phyloP scores from a whole-genome alignment of 169 alveolate genomes.

The Cytauxzoon felis region DNA sequence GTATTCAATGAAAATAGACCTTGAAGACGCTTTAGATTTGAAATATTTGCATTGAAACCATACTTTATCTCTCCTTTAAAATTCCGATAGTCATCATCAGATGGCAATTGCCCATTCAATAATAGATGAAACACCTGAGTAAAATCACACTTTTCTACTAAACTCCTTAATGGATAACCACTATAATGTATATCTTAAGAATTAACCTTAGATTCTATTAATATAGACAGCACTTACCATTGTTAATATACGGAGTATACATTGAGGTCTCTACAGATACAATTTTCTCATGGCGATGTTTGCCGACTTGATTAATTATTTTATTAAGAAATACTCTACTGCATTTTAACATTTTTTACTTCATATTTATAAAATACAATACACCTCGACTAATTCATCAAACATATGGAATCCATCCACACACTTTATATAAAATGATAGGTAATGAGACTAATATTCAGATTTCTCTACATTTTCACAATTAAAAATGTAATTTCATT shows the following conservation, averaged over 20 bases:
- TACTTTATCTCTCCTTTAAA: constrained; percentile 1
- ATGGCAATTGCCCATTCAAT: constrained; percentile 32
- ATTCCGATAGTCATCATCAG: background rate
- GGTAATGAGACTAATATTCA: too few species aligned
- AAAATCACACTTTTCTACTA: constrained; percentile 4
- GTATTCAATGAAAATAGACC: constrained; percentile 13
- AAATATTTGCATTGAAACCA: background rate
- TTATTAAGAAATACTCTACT: constrained; percentile 16
- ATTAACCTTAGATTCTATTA: background rate
- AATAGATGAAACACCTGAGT: constrained; percentile 30
- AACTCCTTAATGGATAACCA: constrained; percentile 36
- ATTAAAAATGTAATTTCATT: too few species aligned
- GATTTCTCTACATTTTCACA: too few species aligned
- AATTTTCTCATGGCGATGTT: constrained; percentile 15
- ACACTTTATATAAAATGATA: too few species aligned
- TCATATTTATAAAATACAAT: too few species aligned
- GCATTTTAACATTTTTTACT: background rate
- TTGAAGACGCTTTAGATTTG: background rate
- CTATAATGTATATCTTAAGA: constrained; percentile 47
- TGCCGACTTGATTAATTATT: background rate
- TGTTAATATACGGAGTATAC: constrained; percentile 39
- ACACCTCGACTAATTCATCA: too few species aligned
- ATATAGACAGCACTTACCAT: background rate
- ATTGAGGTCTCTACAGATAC: constrained; percentile 49
- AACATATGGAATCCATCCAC: too few species aligned